phyloP scores from a whole-genome alignment of 805 yeast species.

The Isabelozyma gotoi region DNA sequence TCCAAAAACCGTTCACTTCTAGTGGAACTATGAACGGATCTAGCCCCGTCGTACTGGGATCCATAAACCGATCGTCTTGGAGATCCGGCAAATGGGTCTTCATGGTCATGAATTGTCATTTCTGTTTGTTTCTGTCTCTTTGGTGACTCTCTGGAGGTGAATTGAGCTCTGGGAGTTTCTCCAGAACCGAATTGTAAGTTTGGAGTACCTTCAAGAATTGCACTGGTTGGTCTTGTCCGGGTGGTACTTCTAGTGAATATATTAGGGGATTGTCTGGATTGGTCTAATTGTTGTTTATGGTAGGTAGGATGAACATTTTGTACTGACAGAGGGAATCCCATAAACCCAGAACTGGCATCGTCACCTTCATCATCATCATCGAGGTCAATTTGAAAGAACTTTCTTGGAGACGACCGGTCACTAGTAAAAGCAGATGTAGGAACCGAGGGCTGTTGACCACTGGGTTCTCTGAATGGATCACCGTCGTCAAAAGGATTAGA shows the following conservation, averaged over 20 bases:
- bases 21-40: conserved; percentile 29
- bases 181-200: conserved; percentile 18
- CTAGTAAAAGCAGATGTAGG: conserved; percentile 42
- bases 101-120: conserved; percentile 42
- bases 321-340: conserved; percentile 29
- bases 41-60: conserved; percentile 7
- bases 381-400: conserved; percentile 25
- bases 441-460: conserved; percentile 22
- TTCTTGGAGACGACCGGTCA: conserved; percentile 37
- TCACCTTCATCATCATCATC: conserved; percentile 19
- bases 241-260: conserved; percentile 43
- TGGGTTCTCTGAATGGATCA: conserved; percentile 30
- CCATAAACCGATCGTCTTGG: conserved; percentile 32
- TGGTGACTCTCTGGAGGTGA: conserved; percentile 72
- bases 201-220: conserved; percentile 26
- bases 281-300: conserved; percentile 2
- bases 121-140: conserved; percentile 51
- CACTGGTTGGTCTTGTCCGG: conserved; percentile 15
- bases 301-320: conserved; percentile 12
- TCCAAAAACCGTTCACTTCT: conserved; percentile 54
- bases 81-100: conserved; percentile 28
- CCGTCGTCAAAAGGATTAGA: conserved; percentile 31
- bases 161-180: conserved; percentile 62
- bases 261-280: conserved; percentile 41
- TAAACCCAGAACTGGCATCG: conserved; percentile 24